Evolutionary conservation across 495 filamentous ascomycete genomes (phyloP).

Genomic region (Platismatia glauca): DNA sequence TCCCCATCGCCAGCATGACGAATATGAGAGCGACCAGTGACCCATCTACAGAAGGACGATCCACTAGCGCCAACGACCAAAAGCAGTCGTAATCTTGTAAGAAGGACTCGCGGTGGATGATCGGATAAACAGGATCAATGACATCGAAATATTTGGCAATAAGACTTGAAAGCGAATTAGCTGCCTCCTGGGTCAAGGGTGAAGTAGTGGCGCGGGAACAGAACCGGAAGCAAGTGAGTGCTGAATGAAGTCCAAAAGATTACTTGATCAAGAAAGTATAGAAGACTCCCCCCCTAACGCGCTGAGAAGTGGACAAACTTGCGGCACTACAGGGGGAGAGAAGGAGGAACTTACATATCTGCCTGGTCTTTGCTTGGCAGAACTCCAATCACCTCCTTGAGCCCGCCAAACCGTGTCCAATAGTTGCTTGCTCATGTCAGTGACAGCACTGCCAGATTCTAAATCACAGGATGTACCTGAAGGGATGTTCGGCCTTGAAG

Average conservation of each 20-base stretch:
- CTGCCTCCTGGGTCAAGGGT: background rate
- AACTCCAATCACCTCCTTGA: slow-evolving; percentile 61
- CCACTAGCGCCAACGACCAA: slow-evolving; percentile 45
- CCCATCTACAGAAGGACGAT: slow-evolving; percentile 46
- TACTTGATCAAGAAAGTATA: background rate
- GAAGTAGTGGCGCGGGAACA: background rate
- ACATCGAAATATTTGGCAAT: slow-evolving; percentile 61
- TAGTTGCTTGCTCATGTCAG: slow-evolving; percentile 65
- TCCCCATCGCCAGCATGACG: slow-evolving; percentile 61
- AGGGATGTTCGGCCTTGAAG: slow-evolving; percentile 39
- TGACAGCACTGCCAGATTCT: slow-evolving; percentile 41
- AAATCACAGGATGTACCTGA: slow-evolving; percentile 9
- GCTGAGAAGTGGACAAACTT: background rate
- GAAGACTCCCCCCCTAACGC: background rate
- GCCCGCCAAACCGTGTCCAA: slow-evolving; percentile 63
- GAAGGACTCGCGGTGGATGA: slow-evolving; percentile 57
- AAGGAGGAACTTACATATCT: slow-evolving; percentile 41
- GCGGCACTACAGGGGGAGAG: background rate
- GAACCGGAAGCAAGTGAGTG: background rate
- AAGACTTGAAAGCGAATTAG: slow-evolving; percentile 29
- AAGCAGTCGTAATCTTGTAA: slow-evolving; percentile 63
- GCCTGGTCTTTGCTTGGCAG: slow-evolving; percentile 62
- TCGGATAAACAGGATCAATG: slow-evolving; percentile 67
- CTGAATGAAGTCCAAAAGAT: background rate
- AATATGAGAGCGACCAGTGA: slow-evolving; percentile 57